Conservation (phyloP, 371 early-diverging fungal species). For the Lichtheimia hyalospora region DNA sequence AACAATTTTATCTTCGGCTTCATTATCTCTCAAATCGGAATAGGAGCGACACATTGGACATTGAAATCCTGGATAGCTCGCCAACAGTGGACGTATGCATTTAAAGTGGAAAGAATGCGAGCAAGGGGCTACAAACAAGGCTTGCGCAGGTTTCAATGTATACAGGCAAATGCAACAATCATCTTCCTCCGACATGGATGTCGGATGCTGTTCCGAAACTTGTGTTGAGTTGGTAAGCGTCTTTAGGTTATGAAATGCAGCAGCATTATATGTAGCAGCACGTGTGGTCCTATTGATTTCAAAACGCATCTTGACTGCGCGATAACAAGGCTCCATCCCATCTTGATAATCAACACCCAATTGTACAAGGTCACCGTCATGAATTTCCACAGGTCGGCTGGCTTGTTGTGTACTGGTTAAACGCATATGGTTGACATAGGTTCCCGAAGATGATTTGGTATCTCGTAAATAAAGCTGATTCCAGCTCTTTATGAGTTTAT, state of each 20-base stretch:
- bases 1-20: constrained; percentile 54
- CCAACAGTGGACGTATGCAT: constrained; percentile 81
- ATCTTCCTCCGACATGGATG: constrained; percentile 2
- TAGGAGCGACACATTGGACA: constrained; percentile 94
- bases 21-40: constrained; percentile 86
- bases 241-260: constrained; percentile 30
- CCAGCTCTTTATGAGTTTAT: neutral
- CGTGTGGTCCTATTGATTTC: constrained; percentile 64
- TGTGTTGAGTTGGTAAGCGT: constrained; percentile 4
- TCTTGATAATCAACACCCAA: constrained; percentile 97
- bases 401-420: constrained; percentile 85
- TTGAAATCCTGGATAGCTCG: constrained; percentile 76
- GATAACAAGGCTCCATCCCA: constrained; percentile 64
- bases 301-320: constrained; percentile 80
- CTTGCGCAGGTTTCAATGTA: constrained; percentile 86
- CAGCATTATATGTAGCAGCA: constrained; percentile 22
- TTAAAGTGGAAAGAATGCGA: constrained; percentile 95
- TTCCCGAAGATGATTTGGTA: constrained; percentile 93
- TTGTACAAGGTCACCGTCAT: constrained; percentile 91
- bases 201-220: neutral
- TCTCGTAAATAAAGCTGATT: constrained; percentile 79
- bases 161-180: constrained; percentile 97
- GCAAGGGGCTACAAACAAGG: constrained; percentile 93
- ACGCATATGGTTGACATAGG: constrained; percentile 92
- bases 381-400: constrained; percentile 74